Evolutionary conservation across 768 basidiomycete genomes (phyloP), one percentile per base, ranked within the genome.

Genomic region (Baorangia bicolor): DNA sequence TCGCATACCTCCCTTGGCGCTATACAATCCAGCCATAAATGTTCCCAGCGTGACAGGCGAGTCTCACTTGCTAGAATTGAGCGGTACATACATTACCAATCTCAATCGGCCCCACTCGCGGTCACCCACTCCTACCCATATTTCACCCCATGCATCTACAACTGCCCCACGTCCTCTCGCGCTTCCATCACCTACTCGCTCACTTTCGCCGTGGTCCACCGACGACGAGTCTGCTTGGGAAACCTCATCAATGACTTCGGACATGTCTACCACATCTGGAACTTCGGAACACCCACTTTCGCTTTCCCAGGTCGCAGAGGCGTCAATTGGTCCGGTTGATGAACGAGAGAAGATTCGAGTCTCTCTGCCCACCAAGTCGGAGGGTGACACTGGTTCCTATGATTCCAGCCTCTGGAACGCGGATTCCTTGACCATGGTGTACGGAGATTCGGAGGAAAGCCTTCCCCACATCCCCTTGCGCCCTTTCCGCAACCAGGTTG

Each of bases 401-500:
- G 49, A 18, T 21, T 16, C 62, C 21, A 21, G 49, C 27, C 25
- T 67, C 21, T 71, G 70, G 72, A 64, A 62, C 39, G 69, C 68
- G 2, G 69, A 71, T n/a, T 67, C 75, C 10, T 67, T 77, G 49
- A 67, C 76, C 34, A 67, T 78, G 59, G 70, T 78, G 47, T 66
- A 76, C 51, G 76, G 81, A 52, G 62, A 78, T 39, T 75, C 82
- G 13, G 77, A 86, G 56, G 85, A 84, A 51, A 79, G 80, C 56
- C 74, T 92, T 41, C 91, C 90, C 2, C 92, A 94, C 55, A 94
- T 99, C 45, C 96, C 95, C 33, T 77, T 99, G 9, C 86, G 90
- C 45, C 97, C 97, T 6, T 99, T 98, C 74, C 86, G 92, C 46
- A 97, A 99, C 64, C 95, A 98, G 74, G 97, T 99, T 30, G 97